Evolutionary conservation across 257 asterid species (phyloP).

Genomic region (Paraleonurus japonicus): DNA sequence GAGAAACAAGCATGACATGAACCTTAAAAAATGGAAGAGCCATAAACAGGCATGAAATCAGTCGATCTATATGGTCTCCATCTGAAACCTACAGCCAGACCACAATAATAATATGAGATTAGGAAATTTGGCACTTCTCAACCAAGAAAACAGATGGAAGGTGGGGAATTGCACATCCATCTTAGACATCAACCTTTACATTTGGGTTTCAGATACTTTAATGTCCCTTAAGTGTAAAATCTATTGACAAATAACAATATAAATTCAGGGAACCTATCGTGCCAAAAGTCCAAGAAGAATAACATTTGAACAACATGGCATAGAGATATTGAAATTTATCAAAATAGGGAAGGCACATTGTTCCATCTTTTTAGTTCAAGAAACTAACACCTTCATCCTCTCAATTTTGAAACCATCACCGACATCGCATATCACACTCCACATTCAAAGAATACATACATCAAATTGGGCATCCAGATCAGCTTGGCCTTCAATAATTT

Average conservation of each 20-base stretch:
- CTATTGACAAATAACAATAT: slow-evolving; percentile 1
- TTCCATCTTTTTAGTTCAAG: slow-evolving; percentile 3
- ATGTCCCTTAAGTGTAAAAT: slow-evolving; percentile 7
- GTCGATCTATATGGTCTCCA: slow-evolving; percentile 84
- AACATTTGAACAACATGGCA: background rate
- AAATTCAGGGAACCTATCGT: background rate
- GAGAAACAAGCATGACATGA: slow-evolving; percentile 25
- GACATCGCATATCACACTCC: background rate
- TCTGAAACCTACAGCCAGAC: slow-evolving; percentile 64
- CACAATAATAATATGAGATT: slow-evolving; percentile 22
- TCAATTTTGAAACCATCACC: background rate
- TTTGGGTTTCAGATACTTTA: background rate
- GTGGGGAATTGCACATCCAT: background rate
- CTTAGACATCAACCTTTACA: slow-evolving; percentile 3
- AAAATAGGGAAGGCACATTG: slow-evolving; percentile 1
- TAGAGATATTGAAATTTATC: background rate
- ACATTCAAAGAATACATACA: slow-evolving; percentile 45
- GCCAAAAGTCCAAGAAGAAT: slow-evolving; percentile 6
- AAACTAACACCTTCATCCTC: slow-evolving; percentile 14
- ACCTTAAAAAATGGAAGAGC: slow-evolving; percentile 94
- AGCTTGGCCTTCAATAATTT: slow-evolving; percentile 91
- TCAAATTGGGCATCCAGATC: slow-evolving; percentile 84
- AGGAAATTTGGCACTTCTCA: background rate
- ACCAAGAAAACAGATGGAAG: slow-evolving; percentile 19
- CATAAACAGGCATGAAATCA: slow-evolving; percentile 78